Conservation (phyloP, 495 filamentous ascomycete species). For the Podospora australis region DNA sequence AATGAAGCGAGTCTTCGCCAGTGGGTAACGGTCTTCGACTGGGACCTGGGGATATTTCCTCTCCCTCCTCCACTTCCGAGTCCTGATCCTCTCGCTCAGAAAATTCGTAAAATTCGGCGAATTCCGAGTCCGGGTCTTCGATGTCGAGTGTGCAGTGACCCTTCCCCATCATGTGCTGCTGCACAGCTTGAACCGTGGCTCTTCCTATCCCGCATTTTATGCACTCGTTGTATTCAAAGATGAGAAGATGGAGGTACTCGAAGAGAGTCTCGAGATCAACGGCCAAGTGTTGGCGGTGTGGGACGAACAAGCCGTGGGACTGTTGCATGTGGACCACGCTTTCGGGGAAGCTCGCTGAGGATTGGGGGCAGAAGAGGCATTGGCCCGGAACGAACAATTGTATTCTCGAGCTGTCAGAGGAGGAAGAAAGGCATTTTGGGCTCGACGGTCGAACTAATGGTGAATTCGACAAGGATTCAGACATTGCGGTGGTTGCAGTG, state of each 20-base stretch:
- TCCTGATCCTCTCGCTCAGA: constrained; percentile 8
- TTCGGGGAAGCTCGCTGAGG: constrained; percentile 15
- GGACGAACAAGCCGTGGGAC: constrained; percentile 30
- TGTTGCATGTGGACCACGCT: constrained; percentile 32
- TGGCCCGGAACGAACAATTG: constrained; percentile 1
- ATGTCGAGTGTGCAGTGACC: constrained; percentile 31
- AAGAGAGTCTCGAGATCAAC: constrained; percentile 30
- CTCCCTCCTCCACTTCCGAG: constrained; percentile 6
- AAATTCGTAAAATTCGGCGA: constrained; percentile 25
- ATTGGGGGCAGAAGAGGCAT: constrained; percentile 21
- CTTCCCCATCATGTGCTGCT: constrained; percentile 33
- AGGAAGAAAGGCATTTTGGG: neutral
- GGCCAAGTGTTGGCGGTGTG: constrained; percentile 17
- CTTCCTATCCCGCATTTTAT: constrained; percentile 28
- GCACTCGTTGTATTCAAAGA: constrained; percentile 33
- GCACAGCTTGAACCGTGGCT: constrained; percentile 26
- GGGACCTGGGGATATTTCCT: neutral
- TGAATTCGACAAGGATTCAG: neutral
- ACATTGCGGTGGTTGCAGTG: neutral
- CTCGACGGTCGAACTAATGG: neutral
- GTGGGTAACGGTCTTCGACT: neutral
- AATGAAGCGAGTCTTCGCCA: neutral
- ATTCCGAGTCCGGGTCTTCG: constrained; percentile 24
- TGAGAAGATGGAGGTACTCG: constrained; percentile 30
- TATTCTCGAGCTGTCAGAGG: neutral